Evolutionary conservation across 352 stramenopile species (phyloP), one percentile per base, ranked within the genome.

Genomic region (Globisporangium cystogenes): DNA sequence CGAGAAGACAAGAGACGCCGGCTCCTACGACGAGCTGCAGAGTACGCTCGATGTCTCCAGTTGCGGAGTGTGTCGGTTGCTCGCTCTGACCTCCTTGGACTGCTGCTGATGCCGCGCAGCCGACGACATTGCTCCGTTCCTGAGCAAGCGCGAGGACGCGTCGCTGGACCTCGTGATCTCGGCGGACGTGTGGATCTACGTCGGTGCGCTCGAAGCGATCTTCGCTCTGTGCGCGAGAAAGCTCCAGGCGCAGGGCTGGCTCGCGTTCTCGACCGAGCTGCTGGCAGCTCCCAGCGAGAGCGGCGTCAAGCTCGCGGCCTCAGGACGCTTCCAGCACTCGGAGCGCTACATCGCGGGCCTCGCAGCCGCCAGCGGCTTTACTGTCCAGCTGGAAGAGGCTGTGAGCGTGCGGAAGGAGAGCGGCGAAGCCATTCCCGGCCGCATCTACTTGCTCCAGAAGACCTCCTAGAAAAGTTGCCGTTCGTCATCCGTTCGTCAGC

Each of bases 161-260:
- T 73, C 66, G 14, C 55, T 90, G 27, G 66, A 90, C 42, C 64
- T 93, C 11, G 62, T 93, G 27, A 74, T 93, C 41, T 84, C 82
- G 0, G 82, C 79, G 18, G 82, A 93, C 50, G 82, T 93, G n/a
- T 93, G 82, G 82, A 93, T 93, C 57, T 93, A 93, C 46, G 79
- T 93, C n/a, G 82, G 82, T 11, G 74, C 64, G 6, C 59, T 93
- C 20, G 77, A 87, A 16, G 44, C 72, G 36, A 78, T 90, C 21
- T 90, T 90, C 36, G 47, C 53, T 4, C 26, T 85, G 10, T 75
- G 65, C 45, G 56, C 56, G 11, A 64, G 55, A 8, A 86, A 86
- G 52, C 67, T 93, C 12, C 55, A 60, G 42, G 26, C 58, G 1
- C 35, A 31, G 7, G 70, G 74, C 3, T 86, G 68, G 66, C 67